Evolutionary conservation across 345 rosid genomes (phyloP).

Genomic region (Syzygium grande): DNA sequence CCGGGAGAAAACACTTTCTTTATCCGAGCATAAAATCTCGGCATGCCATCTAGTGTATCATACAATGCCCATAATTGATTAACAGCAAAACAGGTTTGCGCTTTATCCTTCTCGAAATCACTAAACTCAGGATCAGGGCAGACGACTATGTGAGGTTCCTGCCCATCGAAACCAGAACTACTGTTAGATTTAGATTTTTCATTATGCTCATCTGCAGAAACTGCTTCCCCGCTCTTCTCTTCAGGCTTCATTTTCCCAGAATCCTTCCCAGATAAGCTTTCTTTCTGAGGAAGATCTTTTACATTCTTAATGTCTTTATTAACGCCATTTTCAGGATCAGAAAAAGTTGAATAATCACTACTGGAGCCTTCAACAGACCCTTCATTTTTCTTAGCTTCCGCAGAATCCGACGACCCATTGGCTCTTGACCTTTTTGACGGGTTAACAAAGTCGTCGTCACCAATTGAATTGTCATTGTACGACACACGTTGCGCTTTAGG

Average conservation of each 20-base stretch:
- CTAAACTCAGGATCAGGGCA: conserved; percentile 70
- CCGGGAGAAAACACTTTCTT: conserved; percentile 41
- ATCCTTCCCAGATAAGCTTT: background rate
- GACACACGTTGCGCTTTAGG: conserved; percentile 33
- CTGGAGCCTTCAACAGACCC: background rate
- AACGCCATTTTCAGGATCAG: background rate
- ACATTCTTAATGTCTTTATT: background rate
- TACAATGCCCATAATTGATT: conserved; percentile 83
- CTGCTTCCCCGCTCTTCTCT: background rate
- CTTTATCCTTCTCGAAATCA: conserved; percentile 46
- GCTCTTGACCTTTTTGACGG: conserved; percentile 27
- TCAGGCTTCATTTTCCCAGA: background rate
- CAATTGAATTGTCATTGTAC: conserved; percentile 16
- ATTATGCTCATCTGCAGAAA: conserved; percentile 10
- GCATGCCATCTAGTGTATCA: conserved; percentile 74
- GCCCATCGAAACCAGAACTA: background rate
- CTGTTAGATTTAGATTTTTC: conserved; percentile 6
- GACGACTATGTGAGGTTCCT: background rate
- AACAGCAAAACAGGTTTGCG: conserved; percentile 43
- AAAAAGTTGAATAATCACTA: background rate
- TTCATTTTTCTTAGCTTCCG: conserved; percentile 4
- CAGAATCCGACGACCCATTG: conserved; percentile 2
- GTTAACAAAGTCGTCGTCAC: conserved; percentile 21
- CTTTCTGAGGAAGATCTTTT: conserved; percentile 3
- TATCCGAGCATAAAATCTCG: conserved; percentile 63